Evolutionary conservation across 192 early-diverging fungal genomes (phyloP), one percentile per base, ranked within the genome.

Genomic region (Coemansia sp.): DNA sequence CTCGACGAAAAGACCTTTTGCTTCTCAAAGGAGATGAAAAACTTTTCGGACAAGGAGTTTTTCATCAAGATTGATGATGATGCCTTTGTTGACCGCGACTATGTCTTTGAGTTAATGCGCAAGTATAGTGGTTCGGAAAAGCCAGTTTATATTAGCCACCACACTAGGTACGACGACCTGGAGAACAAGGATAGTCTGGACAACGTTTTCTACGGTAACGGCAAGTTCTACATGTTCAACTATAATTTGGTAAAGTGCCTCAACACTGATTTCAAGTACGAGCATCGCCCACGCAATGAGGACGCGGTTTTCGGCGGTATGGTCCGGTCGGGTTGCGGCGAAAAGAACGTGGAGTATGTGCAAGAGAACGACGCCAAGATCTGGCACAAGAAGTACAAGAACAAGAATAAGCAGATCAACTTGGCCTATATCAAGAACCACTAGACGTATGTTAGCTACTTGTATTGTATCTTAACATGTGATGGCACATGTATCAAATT

Each of bases 151-250:
- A 82, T 82, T 34, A 82, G 80, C 44, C 71, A 80, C 66, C 73
- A 80, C 29, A 72, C 51, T 4, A 29, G 74, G 61, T 42, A 68
- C 15, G 7, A 41, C 23, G 67, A 78, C 17, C 5, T 5, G 0
- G 36, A 14, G 4, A 78, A 73, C 48, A 70, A 48, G 11, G 74
- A 46, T 2, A 38, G 58, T 4, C 27, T 76, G 25, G 37, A 76
- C 12, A 10, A 21, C 8, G 78, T 76, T 1, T 36, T 44, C 25
- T 81, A 81, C 39, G 78, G 74, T 1, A 81, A 76, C 46, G 74
- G 78, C 53, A 81, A 81, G 68, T 81, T 81, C 62, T 81, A 81
- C 62, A 81, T 81, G 78, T 81, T 81, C 57, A 81, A 81, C 70
- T 27, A 25, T 7, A 34, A 65, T 31, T 62, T 81, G 32, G 62